These are phyloP conservation scores for Porcisia deanei DNA, from an alignment of 208 protist genomes.

Conservation along the genomic window DNA sequence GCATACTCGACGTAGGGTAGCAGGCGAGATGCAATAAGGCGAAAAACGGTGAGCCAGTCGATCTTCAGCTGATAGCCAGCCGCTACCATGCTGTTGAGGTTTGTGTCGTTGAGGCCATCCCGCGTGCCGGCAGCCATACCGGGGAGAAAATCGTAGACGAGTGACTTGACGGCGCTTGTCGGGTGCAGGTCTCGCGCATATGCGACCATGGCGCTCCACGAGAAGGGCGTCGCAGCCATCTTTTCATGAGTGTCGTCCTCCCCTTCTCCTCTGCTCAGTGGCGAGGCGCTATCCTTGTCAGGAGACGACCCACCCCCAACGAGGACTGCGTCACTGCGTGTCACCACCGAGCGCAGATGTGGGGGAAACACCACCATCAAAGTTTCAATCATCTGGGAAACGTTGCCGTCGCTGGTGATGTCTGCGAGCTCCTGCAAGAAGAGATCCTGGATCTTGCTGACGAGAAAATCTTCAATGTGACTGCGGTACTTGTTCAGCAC, in stretches of 20 bases:
- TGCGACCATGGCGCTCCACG: not conserved
- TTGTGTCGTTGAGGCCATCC: not conserved
- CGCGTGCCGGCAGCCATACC: not conserved
- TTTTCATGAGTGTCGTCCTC: not conserved
- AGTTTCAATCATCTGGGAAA: conserved; percentile 31
- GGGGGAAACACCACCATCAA: conserved; percentile 17
- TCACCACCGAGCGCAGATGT: conserved; percentile 15
- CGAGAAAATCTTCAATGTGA: conserved; percentile 14
- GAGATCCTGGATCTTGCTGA: conserved; percentile 28
- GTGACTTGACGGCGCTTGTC: conserved; percentile 9
- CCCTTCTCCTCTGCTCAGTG: not conserved
- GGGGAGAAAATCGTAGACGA: conserved; percentile 19
- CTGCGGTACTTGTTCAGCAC: conserved; percentile 4
- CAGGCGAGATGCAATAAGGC: conserved; percentile 33
- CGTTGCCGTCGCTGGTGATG: conserved; percentile 54
- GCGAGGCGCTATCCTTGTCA: not conserved
- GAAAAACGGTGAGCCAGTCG: conserved; percentile 44
- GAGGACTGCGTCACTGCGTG: not conserved
- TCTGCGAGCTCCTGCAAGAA: conserved; percentile 48
- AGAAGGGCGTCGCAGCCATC: not conserved
- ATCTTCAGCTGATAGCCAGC: conserved; percentile 12
- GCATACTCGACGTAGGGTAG: conserved; percentile 31
- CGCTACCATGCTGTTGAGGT: not conserved
- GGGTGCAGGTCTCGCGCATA: conserved; percentile 7
- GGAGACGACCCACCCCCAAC: not conserved